These are phyloP conservation scores for Clitoria ternatea DNA, from an alignment of 306 rosid species.

Conservation along the genomic window DNA sequence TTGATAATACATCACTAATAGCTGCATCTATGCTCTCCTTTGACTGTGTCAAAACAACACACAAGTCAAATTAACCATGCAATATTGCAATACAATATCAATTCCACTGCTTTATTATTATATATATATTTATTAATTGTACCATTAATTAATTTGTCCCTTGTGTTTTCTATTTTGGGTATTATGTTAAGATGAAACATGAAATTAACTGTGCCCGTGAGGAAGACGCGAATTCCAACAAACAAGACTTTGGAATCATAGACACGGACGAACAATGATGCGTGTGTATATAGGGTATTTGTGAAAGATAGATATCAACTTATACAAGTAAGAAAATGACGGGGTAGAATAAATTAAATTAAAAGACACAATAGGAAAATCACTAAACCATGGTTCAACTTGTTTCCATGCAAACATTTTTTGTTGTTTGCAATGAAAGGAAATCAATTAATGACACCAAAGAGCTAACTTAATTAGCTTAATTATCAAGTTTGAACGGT, in stretches of 20 bases:
- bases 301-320: neutral
- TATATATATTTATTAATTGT: neutral
- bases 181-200: neutral
- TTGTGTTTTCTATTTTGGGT: neutral
- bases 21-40: slow-evolving; percentile 93
- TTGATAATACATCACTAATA: slow-evolving; percentile 72
- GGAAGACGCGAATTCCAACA: slow-evolving; percentile 1
- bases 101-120: neutral
- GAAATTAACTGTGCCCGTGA: neutral
- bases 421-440: neutral
- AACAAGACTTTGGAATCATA: slow-evolving; percentile 1
- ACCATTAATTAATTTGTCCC: neutral
- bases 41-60: slow-evolving; percentile 56
- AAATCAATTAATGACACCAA: neutral
- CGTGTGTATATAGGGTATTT: neutral
- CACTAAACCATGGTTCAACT: neutral
- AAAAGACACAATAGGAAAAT: neutral
- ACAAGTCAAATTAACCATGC: neutral
- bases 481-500: neutral
- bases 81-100: neutral
- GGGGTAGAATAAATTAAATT: neutral
- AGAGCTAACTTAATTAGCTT: neutral
- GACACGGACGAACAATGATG: slow-evolving; percentile 18
- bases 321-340: slow-evolving; percentile 1
- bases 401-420: neutral